These are phyloP conservation scores for Penicillium chermesinum DNA, from an alignment of 495 filamentous ascomycete genomes.

Conservation along the genomic window DNA sequence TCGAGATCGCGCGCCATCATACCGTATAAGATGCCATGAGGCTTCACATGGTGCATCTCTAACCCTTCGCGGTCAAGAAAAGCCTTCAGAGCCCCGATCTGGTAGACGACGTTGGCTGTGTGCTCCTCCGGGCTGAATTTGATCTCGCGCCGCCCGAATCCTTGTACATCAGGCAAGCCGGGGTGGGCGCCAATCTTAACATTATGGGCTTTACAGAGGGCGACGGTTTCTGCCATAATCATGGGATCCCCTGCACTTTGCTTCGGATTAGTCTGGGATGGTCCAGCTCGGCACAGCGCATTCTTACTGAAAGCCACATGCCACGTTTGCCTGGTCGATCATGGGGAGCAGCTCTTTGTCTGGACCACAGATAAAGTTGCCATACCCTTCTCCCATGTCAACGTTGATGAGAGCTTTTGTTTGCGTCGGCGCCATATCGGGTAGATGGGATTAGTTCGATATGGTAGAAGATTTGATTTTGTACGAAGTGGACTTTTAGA, in stretches of 20 bases:
- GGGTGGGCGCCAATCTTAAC: constrained; percentile 56
- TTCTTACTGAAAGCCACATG: constrained; percentile 54
- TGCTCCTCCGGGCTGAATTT: constrained; percentile 50
- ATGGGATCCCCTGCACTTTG: constrained; percentile 46
- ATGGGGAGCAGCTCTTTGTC: constrained; percentile 54
- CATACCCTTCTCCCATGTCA: constrained; percentile 49
- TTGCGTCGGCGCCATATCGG: not conserved
- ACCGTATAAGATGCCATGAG: constrained; percentile 51
- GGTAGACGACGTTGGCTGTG: constrained; percentile 53
- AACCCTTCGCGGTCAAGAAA: constrained; percentile 52
- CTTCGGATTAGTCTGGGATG: not conserved
- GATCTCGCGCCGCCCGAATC: constrained; percentile 57
- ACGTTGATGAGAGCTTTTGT: constrained; percentile 47
- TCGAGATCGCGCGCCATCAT: constrained; percentile 52
- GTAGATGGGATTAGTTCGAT: not conserved
- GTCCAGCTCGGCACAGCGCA: too few relatives aligned
- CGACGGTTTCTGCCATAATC: constrained; percentile 56
- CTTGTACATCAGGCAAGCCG: constrained; percentile 56
- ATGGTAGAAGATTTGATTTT: not conserved
- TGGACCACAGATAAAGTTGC: constrained; percentile 44
- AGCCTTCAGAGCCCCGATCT: constrained; percentile 53
- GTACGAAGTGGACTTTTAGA: not conserved
- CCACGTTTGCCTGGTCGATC: constrained; percentile 59
- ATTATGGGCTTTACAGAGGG: constrained; percentile 48
- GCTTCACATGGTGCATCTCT: constrained; percentile 55